Conservation (phyloP, 2,329 filamentous ascomycete genomes). For the Cladosporium sp. region DNA sequence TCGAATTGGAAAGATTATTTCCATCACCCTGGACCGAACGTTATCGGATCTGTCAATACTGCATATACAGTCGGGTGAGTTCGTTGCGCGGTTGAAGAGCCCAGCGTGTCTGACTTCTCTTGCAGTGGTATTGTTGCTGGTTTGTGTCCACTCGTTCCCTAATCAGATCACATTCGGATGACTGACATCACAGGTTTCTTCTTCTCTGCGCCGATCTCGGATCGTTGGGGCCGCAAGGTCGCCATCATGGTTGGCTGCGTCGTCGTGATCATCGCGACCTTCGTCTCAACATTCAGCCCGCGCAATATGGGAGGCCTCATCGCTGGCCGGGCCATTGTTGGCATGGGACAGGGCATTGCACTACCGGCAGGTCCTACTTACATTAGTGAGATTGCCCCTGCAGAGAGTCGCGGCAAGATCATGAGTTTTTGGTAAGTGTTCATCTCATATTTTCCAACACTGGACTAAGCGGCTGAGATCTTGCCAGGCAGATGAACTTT, state of each 20-base stretch:
- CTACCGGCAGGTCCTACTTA: constrained; percentile 4
- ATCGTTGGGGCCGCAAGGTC: constrained; percentile 41
- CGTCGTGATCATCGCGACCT: constrained; percentile 40
- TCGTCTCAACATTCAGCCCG: constrained; percentile 19
- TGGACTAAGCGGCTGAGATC: neutral
- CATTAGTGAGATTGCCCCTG: constrained; percentile 8
- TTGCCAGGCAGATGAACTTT: constrained; percentile 3
- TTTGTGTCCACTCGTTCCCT: neutral
- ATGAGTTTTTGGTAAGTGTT: constrained; percentile 5
- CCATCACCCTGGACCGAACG: neutral
- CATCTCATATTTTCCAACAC: neutral
- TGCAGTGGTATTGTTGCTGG: constrained; percentile 3
- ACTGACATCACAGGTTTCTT: constrained; percentile 22
- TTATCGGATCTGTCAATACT: constrained; percentile 8
- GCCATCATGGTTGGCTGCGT: constrained; percentile 42
- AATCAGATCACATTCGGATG: neutral
- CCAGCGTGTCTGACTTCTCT: neutral
- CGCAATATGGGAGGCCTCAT: constrained; percentile 4
- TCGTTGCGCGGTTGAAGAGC: neutral
- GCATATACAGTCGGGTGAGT: constrained; percentile 2
- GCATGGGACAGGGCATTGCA: constrained; percentile 1
- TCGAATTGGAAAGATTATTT: constrained; percentile 10
- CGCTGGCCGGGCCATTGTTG: neutral
- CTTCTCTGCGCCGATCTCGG: constrained; percentile 27
- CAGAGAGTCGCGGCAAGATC: neutral